phyloP scores from a whole-genome alignment of 345 rosid genomes.

The Eucalyptus albens region DNA sequence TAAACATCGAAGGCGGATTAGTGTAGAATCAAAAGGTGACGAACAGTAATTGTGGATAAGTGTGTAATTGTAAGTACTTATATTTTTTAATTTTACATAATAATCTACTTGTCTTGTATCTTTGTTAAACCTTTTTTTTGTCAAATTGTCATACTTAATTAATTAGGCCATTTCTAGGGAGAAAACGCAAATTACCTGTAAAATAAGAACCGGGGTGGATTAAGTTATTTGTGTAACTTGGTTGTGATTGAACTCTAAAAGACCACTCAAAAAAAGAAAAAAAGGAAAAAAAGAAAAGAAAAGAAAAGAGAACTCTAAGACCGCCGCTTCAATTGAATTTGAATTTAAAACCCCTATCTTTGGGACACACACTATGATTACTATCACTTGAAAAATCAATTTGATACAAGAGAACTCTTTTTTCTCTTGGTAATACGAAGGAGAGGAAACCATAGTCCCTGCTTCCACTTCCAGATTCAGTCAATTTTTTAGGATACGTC shows the following conservation, averaged over 20 bases:
- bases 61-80: background rate
- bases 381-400: background rate
- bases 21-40: background rate
- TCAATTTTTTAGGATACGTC: background rate
- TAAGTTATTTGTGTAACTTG: background rate
- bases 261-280: background rate
- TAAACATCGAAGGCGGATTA: background rate
- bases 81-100: background rate
- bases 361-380: background rate
- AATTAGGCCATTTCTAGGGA: background rate
- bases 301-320: background rate
- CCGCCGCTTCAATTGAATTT: background rate
- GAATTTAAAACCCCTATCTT: background rate
- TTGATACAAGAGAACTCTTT: background rate
- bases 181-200: background rate
- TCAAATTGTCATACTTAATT: background rate
- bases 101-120: background rate
- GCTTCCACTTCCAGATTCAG: background rate
- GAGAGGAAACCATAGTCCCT: background rate
- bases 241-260: background rate
- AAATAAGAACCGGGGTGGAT: background rate
- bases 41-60: background rate
- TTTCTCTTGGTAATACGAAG: background rate
- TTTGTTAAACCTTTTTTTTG: background rate
- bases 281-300: rapidly evolving